Evolutionary conservation across 257 asterid species (phyloP), one percentile per base, ranked within the genome.

Genomic region (Solanum gandarillasii): DNA sequence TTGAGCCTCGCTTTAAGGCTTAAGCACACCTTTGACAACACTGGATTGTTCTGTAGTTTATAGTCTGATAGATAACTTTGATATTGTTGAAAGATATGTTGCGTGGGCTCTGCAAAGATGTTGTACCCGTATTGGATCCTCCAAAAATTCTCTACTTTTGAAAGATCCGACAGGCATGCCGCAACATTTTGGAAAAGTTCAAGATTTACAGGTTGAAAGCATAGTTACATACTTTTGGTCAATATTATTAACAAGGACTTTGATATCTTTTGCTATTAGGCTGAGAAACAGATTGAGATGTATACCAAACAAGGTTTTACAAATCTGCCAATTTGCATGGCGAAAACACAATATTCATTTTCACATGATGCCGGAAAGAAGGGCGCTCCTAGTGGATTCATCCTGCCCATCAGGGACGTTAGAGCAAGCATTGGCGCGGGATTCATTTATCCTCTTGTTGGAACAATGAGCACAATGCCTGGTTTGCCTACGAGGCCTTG

Each of bases 381-480:
- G 92, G 99, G 99, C 3, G 99, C 99, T 68, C 99, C 99, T 18
- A 91, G 92, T 70, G 99, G 98, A 52, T 97, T 97, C 62, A 88
- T 93, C 84, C 92, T 97, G 34, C 98, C 99, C 3, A 97, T 97
- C 74, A 94, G 99, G 88, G 99, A 97, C 79, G 95, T 97, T 3
- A 88, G 99, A 88, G 99, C 89, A 14, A 97, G 99, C 91, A 95
- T 97, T 48, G 99, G 99, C 35, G 99, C 99, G 7, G 98, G 99
- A 55, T 97, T 97, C 92, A 95, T 96, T 86, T 97, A 95, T 87
- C 99, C 99, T 76, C 89, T 95, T 83, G 98, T 97, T 14, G 99
- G 99, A 68, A 96, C 98, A 1, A 97, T 96, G 99, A 96, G 99
- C 89, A 97, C 99, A 11, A 97, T 97, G 99, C 99, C 99, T 35